A percentile compares a stretch with the other conserved stretches of the same genome.
phyloP scores from a whole-genome alignment of 345 rosid species.

The Eucalyptus polyanthemos region DNA sequence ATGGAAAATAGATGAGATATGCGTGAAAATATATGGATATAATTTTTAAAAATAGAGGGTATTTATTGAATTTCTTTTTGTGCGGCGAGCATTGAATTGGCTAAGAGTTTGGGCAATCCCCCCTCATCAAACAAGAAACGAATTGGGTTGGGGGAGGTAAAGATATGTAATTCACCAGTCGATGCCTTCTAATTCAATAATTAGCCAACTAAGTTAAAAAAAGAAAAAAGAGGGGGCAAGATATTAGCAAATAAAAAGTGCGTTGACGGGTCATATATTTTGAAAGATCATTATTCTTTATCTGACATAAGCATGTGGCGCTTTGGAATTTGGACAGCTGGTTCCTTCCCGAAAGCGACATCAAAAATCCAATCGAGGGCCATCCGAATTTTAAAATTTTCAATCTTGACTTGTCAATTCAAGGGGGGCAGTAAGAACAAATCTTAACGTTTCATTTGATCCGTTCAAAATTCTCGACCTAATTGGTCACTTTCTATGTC shows the following conservation, averaged over 20 bases:
- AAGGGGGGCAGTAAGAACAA: background rate
- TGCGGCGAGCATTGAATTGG: background rate
- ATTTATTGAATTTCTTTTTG: background rate
- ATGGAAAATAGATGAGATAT: accelerated
- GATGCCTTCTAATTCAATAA: background rate
- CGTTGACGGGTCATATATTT: background rate
- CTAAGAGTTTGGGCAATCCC: background rate
- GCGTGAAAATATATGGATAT: background rate
- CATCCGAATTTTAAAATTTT: background rate
- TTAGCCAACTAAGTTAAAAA: background rate
- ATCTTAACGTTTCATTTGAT: background rate
- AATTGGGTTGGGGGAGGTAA: background rate
- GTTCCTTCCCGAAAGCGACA: background rate
- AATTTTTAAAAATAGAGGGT: background rate
- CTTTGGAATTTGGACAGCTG: background rate
- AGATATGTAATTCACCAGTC: background rate
- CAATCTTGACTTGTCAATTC: background rate
- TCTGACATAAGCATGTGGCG: background rate
- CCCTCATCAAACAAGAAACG: background rate
- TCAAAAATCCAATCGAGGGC: background rate
- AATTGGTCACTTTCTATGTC: background rate
- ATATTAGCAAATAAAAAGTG: background rate
- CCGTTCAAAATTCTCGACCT: background rate
- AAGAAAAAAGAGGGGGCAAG: background rate
- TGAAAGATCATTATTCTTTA: background rate